Conservation (phyloP, 768 basidiomycete species). For the Sarcodon aspratus region DNA sequence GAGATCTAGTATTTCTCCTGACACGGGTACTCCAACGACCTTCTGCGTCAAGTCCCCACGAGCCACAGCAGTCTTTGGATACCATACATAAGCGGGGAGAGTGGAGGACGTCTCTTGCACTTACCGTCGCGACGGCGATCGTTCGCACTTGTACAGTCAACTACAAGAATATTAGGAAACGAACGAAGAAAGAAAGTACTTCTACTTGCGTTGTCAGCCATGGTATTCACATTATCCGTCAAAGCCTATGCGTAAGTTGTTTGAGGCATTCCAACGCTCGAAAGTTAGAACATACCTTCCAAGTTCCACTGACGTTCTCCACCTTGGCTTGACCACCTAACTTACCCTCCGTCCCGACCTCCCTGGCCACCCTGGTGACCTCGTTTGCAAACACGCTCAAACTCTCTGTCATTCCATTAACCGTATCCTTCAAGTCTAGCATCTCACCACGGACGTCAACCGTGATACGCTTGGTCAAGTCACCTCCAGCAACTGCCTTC, state of each 20-base stretch:
- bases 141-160: conserved; percentile 89
- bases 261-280: not conserved
- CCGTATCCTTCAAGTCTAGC: conserved; percentile 79
- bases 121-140: conserved; percentile 83
- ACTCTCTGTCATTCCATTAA: conserved; percentile 91
- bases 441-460: conserved; percentile 93
- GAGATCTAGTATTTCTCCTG: conserved; percentile 91
- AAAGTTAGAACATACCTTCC: conserved; percentile 46
- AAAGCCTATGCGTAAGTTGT: conserved; percentile 39
- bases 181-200: not conserved
- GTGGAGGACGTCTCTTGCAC: conserved; percentile 13
- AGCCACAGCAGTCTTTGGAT: conserved; percentile 73
- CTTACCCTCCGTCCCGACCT: conserved; percentile 94
- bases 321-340: conserved; percentile 93
- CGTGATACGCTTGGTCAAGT: conserved; percentile 87
- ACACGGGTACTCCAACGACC: conserved; percentile 84
- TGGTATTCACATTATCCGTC: conserved; percentile 92
- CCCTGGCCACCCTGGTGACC: conserved; percentile 78
- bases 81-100: conserved; percentile 1
- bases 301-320: conserved; percentile 89
- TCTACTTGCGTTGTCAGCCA: conserved; percentile 76
- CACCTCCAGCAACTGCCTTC: conserved; percentile 88
- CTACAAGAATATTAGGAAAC: conserved; percentile 22
- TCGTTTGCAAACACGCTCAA: conserved; percentile 80
- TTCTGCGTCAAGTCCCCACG: conserved; percentile 90